A percentile compares a stretch with the other conserved stretches of the same genome.
These are phyloP conservation scores for Ascochyta clinopodiicola DNA, from an alignment of 2,329 filamentous ascomycete species.

Conservation along the genomic window DNA sequence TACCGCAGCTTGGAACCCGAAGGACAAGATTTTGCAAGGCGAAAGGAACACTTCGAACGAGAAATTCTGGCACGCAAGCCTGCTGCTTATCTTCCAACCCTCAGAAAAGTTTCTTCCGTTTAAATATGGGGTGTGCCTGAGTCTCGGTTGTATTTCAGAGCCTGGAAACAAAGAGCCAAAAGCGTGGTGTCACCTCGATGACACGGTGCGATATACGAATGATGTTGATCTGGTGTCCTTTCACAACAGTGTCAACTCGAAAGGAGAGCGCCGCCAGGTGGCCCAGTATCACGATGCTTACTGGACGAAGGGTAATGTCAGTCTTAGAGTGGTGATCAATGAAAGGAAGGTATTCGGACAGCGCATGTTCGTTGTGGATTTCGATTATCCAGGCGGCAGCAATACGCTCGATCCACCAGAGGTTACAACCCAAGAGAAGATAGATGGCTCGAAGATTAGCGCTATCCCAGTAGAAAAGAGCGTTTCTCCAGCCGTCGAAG, in stretches of 20 bases:
- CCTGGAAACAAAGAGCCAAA: not conserved
- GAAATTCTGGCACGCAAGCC: conserved; percentile 14
- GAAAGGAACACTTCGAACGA: not conserved
- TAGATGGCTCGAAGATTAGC: too few relatives aligned
- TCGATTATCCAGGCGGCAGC: conserved; percentile 2
- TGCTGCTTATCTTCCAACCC: conserved; percentile 1
- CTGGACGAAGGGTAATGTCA: not conserved
- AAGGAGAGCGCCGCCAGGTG: not conserved
- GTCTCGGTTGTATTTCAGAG: conserved; percentile 12
- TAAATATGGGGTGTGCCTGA: conserved; percentile 2
- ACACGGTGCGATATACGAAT: not conserved
- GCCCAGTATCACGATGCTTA: not conserved
- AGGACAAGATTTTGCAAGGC: conserved; percentile 18
- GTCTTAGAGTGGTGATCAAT: not conserved
- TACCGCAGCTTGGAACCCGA: conserved; percentile 12
- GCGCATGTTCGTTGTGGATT: conserved; percentile 24
- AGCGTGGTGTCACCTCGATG: conserved; percentile 18
- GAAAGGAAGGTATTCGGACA: conserved; percentile 14
- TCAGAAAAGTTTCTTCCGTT: too few relatives aligned
- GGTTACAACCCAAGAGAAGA: not conserved
- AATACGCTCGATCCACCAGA: not conserved
- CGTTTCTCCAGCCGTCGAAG: too few relatives aligned
- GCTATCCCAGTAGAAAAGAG: too few relatives aligned
- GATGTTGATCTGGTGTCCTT: conserved; percentile 5
- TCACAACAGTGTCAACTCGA: not conserved